Conservation (phyloP, 129 eudicot genomes). For the Silybum marianum region DNA sequence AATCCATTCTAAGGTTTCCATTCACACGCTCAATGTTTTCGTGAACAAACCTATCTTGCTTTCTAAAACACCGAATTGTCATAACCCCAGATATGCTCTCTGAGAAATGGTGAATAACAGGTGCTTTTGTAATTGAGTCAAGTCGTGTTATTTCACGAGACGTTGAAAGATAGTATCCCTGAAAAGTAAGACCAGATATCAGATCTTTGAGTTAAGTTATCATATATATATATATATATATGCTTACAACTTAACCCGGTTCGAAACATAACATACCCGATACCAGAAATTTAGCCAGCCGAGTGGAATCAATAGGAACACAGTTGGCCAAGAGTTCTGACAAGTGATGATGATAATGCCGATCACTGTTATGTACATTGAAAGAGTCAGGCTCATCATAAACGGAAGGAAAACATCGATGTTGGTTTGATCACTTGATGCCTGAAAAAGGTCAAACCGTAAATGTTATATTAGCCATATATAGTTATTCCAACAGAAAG, state of each 20-base stretch:
- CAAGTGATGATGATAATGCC: constrained; percentile 86
- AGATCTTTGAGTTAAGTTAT: neutral
- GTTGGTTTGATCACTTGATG: constrained; percentile 92
- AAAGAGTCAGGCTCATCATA: constrained; percentile 47
- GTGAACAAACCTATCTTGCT: constrained; percentile 61
- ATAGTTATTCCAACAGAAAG: neutral
- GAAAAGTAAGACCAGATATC: constrained; percentile 32
- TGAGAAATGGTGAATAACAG: constrained; percentile 90
- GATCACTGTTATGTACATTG: constrained; percentile 61
- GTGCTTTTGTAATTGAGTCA: constrained; percentile 91
- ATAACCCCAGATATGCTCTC: constrained; percentile 91
- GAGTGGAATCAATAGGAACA: constrained; percentile 75
- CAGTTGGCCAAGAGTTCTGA: constrained; percentile 94
- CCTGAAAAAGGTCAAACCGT: constrained; percentile 48
- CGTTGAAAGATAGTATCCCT: constrained; percentile 83
- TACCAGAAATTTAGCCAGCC: constrained; percentile 93
- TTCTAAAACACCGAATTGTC: constrained; percentile 84
- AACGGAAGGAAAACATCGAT: constrained; percentile 78
- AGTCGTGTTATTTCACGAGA: constrained; percentile 93
- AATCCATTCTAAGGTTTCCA: constrained; percentile 76
- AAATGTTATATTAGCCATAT: neutral
- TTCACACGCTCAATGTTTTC: constrained; percentile 70
- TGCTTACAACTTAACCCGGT: neutral
- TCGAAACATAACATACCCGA: constrained; percentile 73
- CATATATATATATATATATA: neutral